These are phyloP conservation scores for Hymenoscyphus albidus DNA, from an alignment of 2,329 filamentous ascomycete genomes.

Conservation along the genomic window DNA sequence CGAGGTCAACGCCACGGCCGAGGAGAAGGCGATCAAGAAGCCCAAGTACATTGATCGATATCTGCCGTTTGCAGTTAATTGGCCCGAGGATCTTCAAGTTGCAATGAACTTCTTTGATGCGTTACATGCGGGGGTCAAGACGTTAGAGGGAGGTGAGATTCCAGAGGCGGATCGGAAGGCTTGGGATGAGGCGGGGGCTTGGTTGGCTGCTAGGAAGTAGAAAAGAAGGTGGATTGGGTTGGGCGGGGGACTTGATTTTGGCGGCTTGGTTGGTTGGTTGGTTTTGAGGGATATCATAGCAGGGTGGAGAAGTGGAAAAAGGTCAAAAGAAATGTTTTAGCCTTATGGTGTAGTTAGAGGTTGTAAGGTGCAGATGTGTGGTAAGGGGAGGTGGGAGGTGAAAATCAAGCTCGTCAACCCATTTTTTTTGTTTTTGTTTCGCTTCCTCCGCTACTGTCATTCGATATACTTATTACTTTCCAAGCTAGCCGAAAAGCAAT, in stretches of 20 bases:
- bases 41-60: constrained; percentile 44
- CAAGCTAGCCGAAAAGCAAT: too few relatives aligned
- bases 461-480: too few relatives aligned
- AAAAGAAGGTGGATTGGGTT: constrained; percentile 21
- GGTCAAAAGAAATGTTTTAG: background rate
- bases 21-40: constrained; percentile 44
- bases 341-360: background rate
- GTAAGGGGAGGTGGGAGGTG: background rate
- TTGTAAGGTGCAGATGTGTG: background rate
- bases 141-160: constrained; percentile 46
- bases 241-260: constrained; percentile 21
- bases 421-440: background rate
- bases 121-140: constrained; percentile 54
- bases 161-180: constrained; percentile 44
- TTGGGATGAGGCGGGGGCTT: constrained; percentile 55
- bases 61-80: constrained; percentile 56
- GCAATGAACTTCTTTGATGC: constrained; percentile 56
- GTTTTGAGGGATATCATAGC: background rate
- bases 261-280: background rate
- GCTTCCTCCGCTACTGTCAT: too few relatives aligned
- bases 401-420: constrained; percentile 2
- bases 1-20: constrained; percentile 50
- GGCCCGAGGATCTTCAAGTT: constrained; percentile 57
- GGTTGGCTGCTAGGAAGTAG: constrained; percentile 39
- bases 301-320: background rate